Evolutionary conservation across 768 basidiomycete genomes (phyloP).

Genomic region (Phaeotremella skinneri): DNA sequence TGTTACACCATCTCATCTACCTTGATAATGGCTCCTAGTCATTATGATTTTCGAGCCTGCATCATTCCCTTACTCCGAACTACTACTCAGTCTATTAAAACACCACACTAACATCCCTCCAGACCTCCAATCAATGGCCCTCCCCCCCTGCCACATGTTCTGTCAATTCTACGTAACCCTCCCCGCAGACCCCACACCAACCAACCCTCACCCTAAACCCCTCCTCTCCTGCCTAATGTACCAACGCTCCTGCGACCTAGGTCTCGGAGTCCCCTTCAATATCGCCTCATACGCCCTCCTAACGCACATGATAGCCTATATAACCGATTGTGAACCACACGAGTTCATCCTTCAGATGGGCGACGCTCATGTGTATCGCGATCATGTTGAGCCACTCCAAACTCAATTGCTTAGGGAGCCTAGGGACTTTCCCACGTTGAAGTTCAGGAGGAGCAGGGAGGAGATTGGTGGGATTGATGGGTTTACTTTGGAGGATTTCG

Average conservation of each 20-base stretch:
- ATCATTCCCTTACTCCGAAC: too few relatives aligned
- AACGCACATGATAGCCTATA: slow-evolving; percentile 94
- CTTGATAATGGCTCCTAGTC: not conserved
- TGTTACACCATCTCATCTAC: not conserved
- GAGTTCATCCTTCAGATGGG: slow-evolving; percentile 95
- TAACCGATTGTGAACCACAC: slow-evolving; percentile 79
- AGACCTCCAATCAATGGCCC: slow-evolving; percentile 93
- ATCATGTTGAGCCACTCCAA: slow-evolving; percentile 84
- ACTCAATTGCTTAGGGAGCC: slow-evolving; percentile 77
- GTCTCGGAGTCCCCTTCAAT: slow-evolving; percentile 97
- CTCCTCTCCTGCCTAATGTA: slow-evolving; percentile 93
- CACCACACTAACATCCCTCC: not conserved
- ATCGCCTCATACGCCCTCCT: slow-evolving; percentile 97
- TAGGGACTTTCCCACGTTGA: slow-evolving; percentile 74
- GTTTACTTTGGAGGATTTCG: slow-evolving; percentile 74
- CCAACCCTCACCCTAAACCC: slow-evolving; percentile 56
- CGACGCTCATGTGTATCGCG: slow-evolving; percentile 92
- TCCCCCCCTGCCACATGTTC: slow-evolving; percentile 97
- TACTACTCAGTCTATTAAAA: too few relatives aligned
- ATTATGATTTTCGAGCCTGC: too few relatives aligned
- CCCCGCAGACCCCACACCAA: slow-evolving; percentile 57
- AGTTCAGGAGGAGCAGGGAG: slow-evolving; percentile 65
- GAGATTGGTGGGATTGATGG: slow-evolving; percentile 67
- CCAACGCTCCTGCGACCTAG: slow-evolving; percentile 94
- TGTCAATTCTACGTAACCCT: slow-evolving; percentile 98